Evolutionary conservation across 2,329 filamentous ascomycete species (phyloP).

Genomic region (Exophiala phaeomuriformis): DNA sequence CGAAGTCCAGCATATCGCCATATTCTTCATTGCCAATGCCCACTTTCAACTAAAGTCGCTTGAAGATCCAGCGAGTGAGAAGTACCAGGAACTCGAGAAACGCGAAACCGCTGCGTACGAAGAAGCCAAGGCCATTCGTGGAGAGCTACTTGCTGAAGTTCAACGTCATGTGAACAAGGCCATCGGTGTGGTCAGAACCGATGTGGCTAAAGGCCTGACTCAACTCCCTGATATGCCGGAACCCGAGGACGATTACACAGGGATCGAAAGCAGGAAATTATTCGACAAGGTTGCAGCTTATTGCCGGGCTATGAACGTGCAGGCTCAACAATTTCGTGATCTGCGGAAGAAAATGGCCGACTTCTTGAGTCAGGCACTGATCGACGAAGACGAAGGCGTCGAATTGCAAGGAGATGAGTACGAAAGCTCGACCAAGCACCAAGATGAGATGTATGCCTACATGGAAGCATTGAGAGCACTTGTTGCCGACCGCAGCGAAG

Average conservation of each 20-base stretch:
- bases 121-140: conserved; percentile 65
- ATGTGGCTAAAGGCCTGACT: conserved; percentile 48
- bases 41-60: conserved; percentile 77
- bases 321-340: conserved; percentile 62
- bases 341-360: conserved; percentile 69
- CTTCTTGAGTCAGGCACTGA: conserved; percentile 64
- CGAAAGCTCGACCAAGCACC: conserved; percentile 73
- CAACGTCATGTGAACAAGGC: conserved; percentile 53
- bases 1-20: conserved; percentile 71
- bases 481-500: conserved; percentile 69
- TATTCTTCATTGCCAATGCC: conserved; percentile 78
- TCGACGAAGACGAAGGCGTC: conserved; percentile 70
- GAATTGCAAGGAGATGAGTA: conserved; percentile 87
- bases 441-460: conserved; percentile 84
- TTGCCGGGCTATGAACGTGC: conserved; percentile 59
- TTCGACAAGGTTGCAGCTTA: conserved; percentile 61
- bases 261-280: conserved; percentile 64
- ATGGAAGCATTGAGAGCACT: conserved; percentile 68
- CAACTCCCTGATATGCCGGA: conserved; percentile 56
- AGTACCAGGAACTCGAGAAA: conserved; percentile 54
- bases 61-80: conserved; percentile 46
- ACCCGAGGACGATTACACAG: conserved; percentile 44
- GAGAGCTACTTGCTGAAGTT: conserved; percentile 62
- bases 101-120: conserved; percentile 69
- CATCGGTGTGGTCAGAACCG: conserved; percentile 58